Conservation (phyloP, 1,284 basidiomycete genomes). For the Exsudoporus floridanus region DNA sequence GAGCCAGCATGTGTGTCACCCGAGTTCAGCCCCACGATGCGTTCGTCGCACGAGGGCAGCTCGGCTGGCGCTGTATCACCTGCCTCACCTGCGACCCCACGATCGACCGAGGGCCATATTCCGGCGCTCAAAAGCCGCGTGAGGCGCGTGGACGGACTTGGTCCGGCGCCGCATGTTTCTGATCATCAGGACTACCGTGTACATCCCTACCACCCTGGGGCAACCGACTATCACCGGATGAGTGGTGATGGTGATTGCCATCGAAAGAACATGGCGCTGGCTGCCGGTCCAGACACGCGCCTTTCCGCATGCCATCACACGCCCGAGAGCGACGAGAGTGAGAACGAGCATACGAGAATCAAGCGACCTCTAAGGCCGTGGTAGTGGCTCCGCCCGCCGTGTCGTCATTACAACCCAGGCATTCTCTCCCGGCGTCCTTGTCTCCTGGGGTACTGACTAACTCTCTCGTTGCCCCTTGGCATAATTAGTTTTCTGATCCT, state of each 20-base stretch:
- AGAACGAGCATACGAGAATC: conserved; percentile 21
- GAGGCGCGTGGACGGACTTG: conserved; percentile 14
- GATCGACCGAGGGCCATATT: conserved; percentile 33
- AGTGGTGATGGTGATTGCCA: conserved; percentile 9
- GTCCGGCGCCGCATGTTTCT: conserved; percentile 7
- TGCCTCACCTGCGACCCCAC: conserved; percentile 48
- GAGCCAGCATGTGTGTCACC: conserved; percentile 18
- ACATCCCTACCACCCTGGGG: conserved; percentile 8
- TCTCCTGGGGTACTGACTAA: not conserved
- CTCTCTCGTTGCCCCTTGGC: not conserved
- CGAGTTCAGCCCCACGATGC: conserved; percentile 26
- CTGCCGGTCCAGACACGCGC: conserved; percentile 19
- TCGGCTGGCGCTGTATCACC: conserved; percentile 50
- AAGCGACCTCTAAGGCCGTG: conserved; percentile 36
- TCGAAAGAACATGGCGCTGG: conserved; percentile 17
- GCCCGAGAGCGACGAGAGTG: conserved; percentile 31
- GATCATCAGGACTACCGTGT: conserved; percentile 23
- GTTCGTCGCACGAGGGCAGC: conserved; percentile 32
- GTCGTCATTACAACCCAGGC: not conserved
- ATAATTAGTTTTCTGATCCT: not conserved
- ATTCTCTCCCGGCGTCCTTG: not conserved
- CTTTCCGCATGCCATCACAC: conserved; percentile 20
- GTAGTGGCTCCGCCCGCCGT: conserved; percentile 20
- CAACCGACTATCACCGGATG: conserved; percentile 14
- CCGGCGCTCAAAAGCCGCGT: conserved; percentile 17